A percentile compares a stretch with the other conserved stretches of the same genome.
phyloP scores from a whole-genome alignment of 1,284 basidiomycete genomes.

The Schizopora paradoxa region DNA sequence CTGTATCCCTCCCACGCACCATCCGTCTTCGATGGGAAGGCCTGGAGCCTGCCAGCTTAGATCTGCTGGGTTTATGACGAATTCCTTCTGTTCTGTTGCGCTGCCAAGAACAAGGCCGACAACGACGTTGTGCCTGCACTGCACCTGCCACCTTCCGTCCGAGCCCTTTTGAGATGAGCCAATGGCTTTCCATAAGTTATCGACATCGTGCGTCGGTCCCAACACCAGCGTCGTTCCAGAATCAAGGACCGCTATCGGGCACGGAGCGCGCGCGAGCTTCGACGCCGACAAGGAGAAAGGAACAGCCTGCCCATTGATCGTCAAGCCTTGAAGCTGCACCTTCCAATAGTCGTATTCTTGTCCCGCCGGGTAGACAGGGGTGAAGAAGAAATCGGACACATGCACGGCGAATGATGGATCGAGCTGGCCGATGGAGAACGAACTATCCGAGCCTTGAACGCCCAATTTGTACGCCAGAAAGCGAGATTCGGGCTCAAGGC shows the following conservation, averaged over 20 bases:
- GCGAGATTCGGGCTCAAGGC: constrained; percentile 35
- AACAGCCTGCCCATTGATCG: constrained; percentile 34
- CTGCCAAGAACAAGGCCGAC: constrained; percentile 46
- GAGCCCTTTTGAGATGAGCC: constrained; percentile 36
- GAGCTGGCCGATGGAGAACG: constrained; percentile 47
- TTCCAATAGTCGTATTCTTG: constrained; percentile 54
- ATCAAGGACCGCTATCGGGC: constrained; percentile 50
- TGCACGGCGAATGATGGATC: constrained; percentile 37
- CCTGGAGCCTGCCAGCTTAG: constrained; percentile 38
- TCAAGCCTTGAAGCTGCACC: constrained; percentile 41
- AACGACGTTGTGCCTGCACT: constrained; percentile 42
- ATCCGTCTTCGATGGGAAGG: constrained; percentile 30
- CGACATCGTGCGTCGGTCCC: constrained; percentile 46
- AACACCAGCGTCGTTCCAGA: constrained; percentile 55
- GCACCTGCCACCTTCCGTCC: constrained; percentile 45
- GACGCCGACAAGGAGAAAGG: constrained; percentile 40
- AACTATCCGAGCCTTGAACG: constrained; percentile 35
- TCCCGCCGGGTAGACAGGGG: constrained; percentile 37
- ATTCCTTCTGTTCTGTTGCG: constrained; percentile 33
- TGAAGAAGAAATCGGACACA: constrained; percentile 33
- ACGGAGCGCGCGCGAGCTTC: constrained; percentile 36
- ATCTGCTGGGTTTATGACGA: constrained; percentile 47
- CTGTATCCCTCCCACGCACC: constrained; percentile 57
- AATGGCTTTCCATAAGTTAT: constrained; percentile 43
- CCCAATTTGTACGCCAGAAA: constrained; percentile 51